These are phyloP conservation scores for Rhododendron vialii DNA, from an alignment of 148 eudicot species.

Conservation along the genomic window DNA sequence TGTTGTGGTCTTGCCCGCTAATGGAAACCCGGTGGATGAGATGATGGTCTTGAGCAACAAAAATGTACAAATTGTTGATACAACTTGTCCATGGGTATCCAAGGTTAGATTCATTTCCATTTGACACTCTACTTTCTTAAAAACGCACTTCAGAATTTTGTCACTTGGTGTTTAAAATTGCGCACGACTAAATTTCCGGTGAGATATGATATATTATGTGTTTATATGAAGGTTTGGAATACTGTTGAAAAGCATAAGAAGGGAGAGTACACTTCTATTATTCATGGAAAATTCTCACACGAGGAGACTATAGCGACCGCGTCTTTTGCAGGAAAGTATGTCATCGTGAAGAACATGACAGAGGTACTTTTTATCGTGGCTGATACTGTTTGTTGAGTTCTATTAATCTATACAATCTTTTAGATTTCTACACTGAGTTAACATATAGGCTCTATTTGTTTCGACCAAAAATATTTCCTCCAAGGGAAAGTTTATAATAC, in stretches of 20 bases:
- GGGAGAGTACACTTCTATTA: slow-evolving; percentile 86
- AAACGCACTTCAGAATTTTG: no score
- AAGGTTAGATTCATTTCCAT: slow-evolving; percentile 43
- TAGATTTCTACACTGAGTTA: neutral
- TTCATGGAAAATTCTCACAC: slow-evolving; percentile 89
- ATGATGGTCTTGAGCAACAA: slow-evolving; percentile 74
- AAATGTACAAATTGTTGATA: slow-evolving; percentile 92
- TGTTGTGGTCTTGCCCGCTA: slow-evolving; percentile 92
- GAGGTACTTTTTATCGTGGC: slow-evolving; percentile 48
- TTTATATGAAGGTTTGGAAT: slow-evolving; percentile 70
- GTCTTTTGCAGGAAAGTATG: slow-evolving; percentile 83
- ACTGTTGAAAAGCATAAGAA: slow-evolving; percentile 92
- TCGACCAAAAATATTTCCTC: no score
- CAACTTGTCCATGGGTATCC: slow-evolving; percentile 97
- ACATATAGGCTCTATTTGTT: neutral
- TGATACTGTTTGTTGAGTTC: neutral
- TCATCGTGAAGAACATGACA: slow-evolving; percentile 75
- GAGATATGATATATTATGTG: no score
- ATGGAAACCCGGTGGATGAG: slow-evolving; percentile 96
- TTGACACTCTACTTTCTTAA: neutral
- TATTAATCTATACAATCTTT: no score
- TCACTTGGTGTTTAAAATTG: no score
- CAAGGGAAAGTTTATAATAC: no score
- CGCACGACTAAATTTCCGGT: no score
- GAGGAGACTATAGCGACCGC: slow-evolving; percentile 97